phyloP scores from a whole-genome alignment of 371 early-diverging fungal species.

The Scutellospora calospora region DNA sequence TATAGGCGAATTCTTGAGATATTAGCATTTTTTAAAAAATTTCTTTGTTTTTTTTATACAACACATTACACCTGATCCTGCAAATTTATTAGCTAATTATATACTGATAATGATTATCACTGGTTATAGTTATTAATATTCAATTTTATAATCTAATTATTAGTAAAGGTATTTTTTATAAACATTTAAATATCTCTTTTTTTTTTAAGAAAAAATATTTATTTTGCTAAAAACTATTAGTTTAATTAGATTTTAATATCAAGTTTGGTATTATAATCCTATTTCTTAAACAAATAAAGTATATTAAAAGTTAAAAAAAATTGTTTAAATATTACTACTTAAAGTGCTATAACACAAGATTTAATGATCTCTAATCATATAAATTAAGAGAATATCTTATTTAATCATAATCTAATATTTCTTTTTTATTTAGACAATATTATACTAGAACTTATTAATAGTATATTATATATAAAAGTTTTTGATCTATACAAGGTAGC shows the following conservation, averaged over 20 bases:
- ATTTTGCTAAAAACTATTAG: background rate
- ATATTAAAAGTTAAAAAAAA: slow-evolving; percentile 96
- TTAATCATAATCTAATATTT: background rate
- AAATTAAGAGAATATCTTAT: background rate
- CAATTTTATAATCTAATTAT: too few species aligned
- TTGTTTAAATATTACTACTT: slow-evolving; percentile 93
- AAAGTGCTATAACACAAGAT: slow-evolving; percentile 94
- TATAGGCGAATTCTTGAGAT: too few species aligned
- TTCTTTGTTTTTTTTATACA: too few species aligned
- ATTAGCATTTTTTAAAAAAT: too few species aligned
- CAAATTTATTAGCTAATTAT: too few species aligned
- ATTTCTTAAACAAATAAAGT: slow-evolving; percentile 87
- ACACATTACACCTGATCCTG: too few species aligned
- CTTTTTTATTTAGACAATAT: slow-evolving; percentile 83
- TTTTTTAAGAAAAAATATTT: background rate
- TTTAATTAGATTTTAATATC: slow-evolving; percentile 91
- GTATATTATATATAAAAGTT: slow-evolving; percentile 94
- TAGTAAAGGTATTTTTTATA: too few species aligned
- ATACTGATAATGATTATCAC: too few species aligned
- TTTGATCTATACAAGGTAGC: slow-evolving; percentile 92
- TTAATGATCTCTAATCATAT: slow-evolving; percentile 7
- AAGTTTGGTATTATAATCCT: slow-evolving; percentile 90
- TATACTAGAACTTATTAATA: slow-evolving; percentile 94
- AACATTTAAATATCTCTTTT: background rate
- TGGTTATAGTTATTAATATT: too few species aligned